Evolutionary conservation across 495 filamentous ascomycete species (phyloP).

Genomic region (Neurospora tetrasperma): DNA sequence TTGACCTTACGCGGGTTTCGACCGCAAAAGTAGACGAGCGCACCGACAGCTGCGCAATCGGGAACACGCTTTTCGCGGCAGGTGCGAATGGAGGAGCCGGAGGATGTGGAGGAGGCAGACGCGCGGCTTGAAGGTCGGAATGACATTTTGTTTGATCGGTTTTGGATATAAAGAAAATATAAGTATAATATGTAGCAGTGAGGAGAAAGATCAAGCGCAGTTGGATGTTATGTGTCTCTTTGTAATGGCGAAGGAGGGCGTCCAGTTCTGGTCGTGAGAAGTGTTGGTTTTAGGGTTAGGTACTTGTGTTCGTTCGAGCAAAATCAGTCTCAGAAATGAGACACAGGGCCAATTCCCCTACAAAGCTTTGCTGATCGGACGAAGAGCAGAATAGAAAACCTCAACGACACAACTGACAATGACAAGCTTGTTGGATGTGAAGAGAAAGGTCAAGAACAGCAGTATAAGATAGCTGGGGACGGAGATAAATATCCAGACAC

Average conservation of each 20-base stretch:
- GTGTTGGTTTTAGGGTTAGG: background rate
- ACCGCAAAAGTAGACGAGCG: constrained; percentile 16
- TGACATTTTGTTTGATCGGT: background rate
- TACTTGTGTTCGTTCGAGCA: background rate
- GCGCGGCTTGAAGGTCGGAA: constrained; percentile 1
- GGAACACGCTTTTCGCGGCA: constrained; percentile 9
- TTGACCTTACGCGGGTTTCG: constrained; percentile 17
- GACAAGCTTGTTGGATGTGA: no score
- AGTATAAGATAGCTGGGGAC: background rate
- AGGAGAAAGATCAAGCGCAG: background rate
- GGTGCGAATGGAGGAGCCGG: constrained; percentile 7
- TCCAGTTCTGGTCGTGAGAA: background rate
- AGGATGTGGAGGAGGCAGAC: constrained; percentile 5
- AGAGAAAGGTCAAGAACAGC: background rate
- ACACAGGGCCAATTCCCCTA: background rate
- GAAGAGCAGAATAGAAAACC: background rate
- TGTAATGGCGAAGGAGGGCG: background rate
- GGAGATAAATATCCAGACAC: background rate
- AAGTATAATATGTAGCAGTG: background rate
- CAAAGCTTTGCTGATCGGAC: background rate
- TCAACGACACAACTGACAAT: no score
- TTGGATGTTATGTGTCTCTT: background rate
- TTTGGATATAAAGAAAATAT: background rate
- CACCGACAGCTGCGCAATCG: constrained; percentile 13
- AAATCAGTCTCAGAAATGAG: background rate